A percentile compares a stretch with the other conserved stretches of the same genome.
Conservation (phyloP, 805 yeast genomes). For the Yamadazyma laniorum region DNA sequence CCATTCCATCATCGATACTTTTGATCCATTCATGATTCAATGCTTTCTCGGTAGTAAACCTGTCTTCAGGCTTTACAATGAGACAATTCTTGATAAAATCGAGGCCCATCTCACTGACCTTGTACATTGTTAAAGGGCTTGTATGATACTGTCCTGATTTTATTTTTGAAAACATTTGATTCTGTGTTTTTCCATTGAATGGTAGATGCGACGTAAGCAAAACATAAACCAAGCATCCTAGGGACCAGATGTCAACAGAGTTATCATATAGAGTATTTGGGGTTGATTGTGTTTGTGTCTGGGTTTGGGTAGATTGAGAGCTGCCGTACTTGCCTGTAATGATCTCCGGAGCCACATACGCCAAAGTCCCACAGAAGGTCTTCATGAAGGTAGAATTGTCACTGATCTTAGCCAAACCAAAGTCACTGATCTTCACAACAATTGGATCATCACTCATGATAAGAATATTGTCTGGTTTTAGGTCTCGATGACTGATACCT, state of each 20-base stretch:
- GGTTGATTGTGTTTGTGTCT: conserved; percentile 11
- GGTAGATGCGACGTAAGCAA: conserved; percentile 91
- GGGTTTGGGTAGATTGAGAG: conserved; percentile 20
- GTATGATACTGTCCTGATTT: conserved; percentile 76
- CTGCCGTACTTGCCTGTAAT: conserved; percentile 53
- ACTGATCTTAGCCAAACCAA: conserved; percentile 90
- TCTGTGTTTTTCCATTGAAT: conserved; percentile 90
- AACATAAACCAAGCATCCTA: conserved; percentile 92
- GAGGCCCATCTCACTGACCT: conserved; percentile 65
- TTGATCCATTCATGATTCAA: conserved; percentile 80
- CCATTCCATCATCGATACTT: conserved; percentile 21
- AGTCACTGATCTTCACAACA: conserved; percentile 88
- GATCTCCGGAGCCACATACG: conserved; percentile 96
- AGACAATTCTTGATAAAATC: conserved; percentile 70
- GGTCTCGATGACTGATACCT: conserved; percentile 94
- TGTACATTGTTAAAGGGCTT: conserved; percentile 64
- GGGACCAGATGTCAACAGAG: conserved; percentile 95
- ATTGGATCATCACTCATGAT: conserved; percentile 92
- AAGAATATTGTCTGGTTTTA: conserved; percentile 93
- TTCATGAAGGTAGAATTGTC: conserved; percentile 84
- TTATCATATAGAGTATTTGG: conserved; percentile 57
- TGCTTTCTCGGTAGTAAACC: conserved; percentile 77
- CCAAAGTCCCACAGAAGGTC: conserved; percentile 96
- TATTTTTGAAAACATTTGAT: conserved; percentile 75
- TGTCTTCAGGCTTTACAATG: conserved; percentile 68